Evolutionary conservation across 2,329 filamentous ascomycete genomes (phyloP), one percentile per base, ranked within the genome.

Genomic region (Clarireedia paspali): DNA sequence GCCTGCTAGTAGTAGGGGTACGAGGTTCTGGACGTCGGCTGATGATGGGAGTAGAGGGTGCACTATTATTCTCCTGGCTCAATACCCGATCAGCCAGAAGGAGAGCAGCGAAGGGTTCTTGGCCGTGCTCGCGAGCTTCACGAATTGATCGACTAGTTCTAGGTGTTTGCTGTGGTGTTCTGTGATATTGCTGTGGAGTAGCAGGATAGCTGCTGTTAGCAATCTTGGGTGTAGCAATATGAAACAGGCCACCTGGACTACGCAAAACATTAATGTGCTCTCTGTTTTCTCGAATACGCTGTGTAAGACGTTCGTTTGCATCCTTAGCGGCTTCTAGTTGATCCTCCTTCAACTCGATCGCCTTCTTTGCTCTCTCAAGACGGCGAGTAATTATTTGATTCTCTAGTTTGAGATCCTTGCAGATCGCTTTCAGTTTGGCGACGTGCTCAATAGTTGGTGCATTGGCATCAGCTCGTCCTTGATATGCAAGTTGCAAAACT

Each of bases 271-370:
- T 88, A 64, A 95, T 84, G 67, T 95, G 91, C 67, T 95, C 88
- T 60, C 92, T 79, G 67, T 96, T 96, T 69, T 95, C 89, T 44
- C 88, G 83, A 61, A 97, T 95, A 20, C 92, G 85, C 59, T 85
- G 88, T 57, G 91, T 82, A 50, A 96, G 77, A 69, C 89, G 80
- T 40, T 84, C 78, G 55, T 90, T 88, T 67, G 94, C 87, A 65
- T 95, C 89, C 2, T 76, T 71, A n/a, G 95, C 73, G 52, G 77
- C 76, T 6, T 82, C 77, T 17, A 87, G 81, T 65, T 90, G 85
- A 60, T 88, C 86, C 58, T 89, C 87, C 64, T 91, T 87, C 61
- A 88, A 81, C 65, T 88, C 83, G 53, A 95, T 89, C 24, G 91
- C 72, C 65, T 84, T 87, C 71, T 91, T 91, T 6, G 90, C 88